Evolutionary conservation across 192 early-diverging fungal genomes (phyloP).

Genomic region (Rhizophagus sp.): DNA sequence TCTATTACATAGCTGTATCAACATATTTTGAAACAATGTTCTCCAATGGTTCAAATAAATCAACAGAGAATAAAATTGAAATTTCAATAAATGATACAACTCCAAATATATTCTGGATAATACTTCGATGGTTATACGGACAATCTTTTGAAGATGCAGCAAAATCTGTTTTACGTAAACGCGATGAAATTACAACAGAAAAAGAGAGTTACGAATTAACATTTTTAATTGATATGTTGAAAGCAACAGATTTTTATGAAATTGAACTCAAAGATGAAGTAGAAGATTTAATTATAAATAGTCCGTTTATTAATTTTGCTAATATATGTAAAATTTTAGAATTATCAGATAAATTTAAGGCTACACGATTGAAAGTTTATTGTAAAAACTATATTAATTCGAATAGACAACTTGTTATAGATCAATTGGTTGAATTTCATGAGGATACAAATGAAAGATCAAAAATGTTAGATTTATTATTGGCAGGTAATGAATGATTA

Average conservation of each 20-base stretch:
- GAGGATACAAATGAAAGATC: no score
- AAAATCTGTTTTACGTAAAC: background rate
- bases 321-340: background rate
- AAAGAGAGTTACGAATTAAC: background rate
- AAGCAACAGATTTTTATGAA: conserved; percentile 1
- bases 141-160: background rate
- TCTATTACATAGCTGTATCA: background rate
- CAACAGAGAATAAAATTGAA: background rate
- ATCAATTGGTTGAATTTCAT: no score
- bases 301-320: background rate
- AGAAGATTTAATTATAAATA: background rate
- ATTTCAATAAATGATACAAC: background rate
- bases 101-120: background rate
- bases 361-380: background rate
- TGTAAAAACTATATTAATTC: no score
- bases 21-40: background rate
- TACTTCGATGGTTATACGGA: background rate
- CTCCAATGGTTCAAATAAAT: background rate
- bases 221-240: background rate
- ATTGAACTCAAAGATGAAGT: conserved; percentile 2
- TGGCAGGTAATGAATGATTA: no score
- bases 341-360: background rate
- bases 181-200: no score
- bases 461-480: no score
- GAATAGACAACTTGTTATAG: no score